A percentile compares a stretch with the other conserved stretches of the same genome.
Evolutionary conservation across 169 alveolate genomes (phyloP).

Genomic region (Plasmodium sp.): DNA sequence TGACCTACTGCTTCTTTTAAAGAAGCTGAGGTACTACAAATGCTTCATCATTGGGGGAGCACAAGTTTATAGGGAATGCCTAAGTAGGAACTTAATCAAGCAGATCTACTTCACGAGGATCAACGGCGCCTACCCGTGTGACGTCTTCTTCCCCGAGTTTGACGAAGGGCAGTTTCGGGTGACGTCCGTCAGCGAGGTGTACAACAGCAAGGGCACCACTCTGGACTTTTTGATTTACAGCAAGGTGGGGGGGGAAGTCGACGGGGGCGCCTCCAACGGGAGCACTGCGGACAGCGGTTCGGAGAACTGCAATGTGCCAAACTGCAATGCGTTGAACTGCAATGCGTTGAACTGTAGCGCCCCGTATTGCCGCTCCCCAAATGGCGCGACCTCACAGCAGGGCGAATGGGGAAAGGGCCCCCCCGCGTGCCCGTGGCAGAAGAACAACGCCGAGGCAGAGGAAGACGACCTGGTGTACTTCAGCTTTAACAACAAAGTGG

Average conservation of each 20-base stretch:
- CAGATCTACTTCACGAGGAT: conserved; percentile 90
- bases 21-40: conserved; percentile 76
- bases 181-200: conserved; percentile 78
- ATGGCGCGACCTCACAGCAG: not conserved
- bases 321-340: not conserved
- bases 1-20: conserved; percentile 75
- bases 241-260: not conserved
- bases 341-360: not conserved
- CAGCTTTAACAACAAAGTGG: conserved; percentile 31
- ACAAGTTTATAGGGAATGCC: conserved; percentile 84
- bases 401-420: not conserved
- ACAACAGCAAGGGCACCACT: conserved; percentile 65
- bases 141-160: conserved; percentile 83
- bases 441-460: not conserved
- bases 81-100: conserved; percentile 78
- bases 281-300: not conserved
- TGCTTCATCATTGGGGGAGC: conserved; percentile 92
- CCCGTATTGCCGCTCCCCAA: not conserved
- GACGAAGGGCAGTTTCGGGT: conserved; percentile 74
- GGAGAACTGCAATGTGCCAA: not conserved
- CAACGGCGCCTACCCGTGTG: conserved; percentile 85
- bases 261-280: not conserved
- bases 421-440: not conserved
- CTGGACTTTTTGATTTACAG: conserved; percentile 76
- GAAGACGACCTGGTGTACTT: conserved; percentile 54